Base-by-base conservation (phyloP, 1,284 basidiomycete species). In the Dichomitus squalens region DNA sequence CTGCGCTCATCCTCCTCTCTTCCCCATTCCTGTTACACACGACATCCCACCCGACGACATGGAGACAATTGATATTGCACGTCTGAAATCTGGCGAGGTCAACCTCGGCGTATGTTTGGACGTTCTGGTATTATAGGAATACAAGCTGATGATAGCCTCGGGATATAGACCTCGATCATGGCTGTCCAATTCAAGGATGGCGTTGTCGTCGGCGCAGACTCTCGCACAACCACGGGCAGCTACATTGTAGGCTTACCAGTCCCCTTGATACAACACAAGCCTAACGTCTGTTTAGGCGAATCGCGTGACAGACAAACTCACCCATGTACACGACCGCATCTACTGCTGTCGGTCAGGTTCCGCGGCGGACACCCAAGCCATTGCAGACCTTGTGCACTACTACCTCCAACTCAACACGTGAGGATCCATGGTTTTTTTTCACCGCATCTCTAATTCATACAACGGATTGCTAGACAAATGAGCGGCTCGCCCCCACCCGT, bases 271-370 rank as follows among this genome's bases (percentile, higher is more conserved):
- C 12, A 8, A 7, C 9, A 5, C 25, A 25, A 40, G 18, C 21
- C 46, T 4, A 39, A 31, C 20, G 3, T 9, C 34, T 25, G 20
- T 49, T 11, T 57, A 94, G 91, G 96, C 96, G 50, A 99, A 99
- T 75, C 90, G 96, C 74, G 97, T 99, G 31, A 99, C 96, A 21
- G 96, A 99, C 84, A 99, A 99, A 78, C 84, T 99, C 58, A 99
- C 96, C 3, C 88, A 95, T 73, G 84, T 99, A 65, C 94, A 98
- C 73, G 97, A 99, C 76, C 93, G 95, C 63, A 93, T 98, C 76
- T 99, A 99, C 79, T 99, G 96, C 76, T 99, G 96, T 84, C 91
- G 96, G 61, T 97, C 95, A 51, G 96, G 96, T 50, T 98, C 95
- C 55, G 96, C 97, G 48, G 97, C 96, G 41, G 96, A 99, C 75